These are phyloP conservation scores for Didymella pomorum DNA, from an alignment of 2,329 filamentous ascomycete species.

Conservation along the genomic window DNA sequence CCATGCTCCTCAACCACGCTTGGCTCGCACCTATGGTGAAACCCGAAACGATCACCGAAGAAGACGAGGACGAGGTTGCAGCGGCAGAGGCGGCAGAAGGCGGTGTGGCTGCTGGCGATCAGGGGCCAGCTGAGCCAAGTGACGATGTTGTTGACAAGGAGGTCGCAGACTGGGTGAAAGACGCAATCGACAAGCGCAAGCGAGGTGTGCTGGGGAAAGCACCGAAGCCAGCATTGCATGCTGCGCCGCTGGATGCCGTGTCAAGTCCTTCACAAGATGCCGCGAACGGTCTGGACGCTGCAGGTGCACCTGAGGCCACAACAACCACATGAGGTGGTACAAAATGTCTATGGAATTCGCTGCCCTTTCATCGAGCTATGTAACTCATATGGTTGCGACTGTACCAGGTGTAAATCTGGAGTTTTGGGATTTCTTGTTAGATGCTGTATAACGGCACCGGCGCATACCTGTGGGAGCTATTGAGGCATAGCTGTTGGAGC, in stretches of 20 bases:
- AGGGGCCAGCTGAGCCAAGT: constrained; percentile 37
- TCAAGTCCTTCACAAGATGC: constrained; percentile 46
- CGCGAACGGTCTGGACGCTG: constrained; percentile 32
- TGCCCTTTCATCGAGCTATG: constrained; percentile 8
- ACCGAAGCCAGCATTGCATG: constrained; percentile 83
- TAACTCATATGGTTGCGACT: constrained; percentile 15
- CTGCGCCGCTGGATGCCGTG: constrained; percentile 81
- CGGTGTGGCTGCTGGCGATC: constrained; percentile 46
- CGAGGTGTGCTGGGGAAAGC: constrained; percentile 62
- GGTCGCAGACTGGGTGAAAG: constrained; percentile 84
- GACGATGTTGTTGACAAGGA: constrained; percentile 72
- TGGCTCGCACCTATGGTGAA: constrained; percentile 83
- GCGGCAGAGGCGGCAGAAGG: constrained; percentile 55
- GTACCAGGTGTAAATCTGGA: constrained; percentile 21
- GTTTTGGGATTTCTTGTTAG: constrained; percentile 23
- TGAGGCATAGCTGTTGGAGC: constrained; percentile 25
- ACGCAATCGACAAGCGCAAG: constrained; percentile 72
- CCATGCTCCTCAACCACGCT: constrained; percentile 84
- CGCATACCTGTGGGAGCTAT: constrained; percentile 28
- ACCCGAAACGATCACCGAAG: constrained; percentile 76
- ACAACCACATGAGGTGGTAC: constrained; percentile 17
- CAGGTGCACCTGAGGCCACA: constrained; percentile 25
- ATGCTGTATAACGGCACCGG: constrained; percentile 21
- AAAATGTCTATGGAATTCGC: constrained; percentile 1
- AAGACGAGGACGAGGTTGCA: constrained; percentile 67